Base-by-base conservation (phyloP, 257 asterid species). In the Eustoma russellianum region DNA sequence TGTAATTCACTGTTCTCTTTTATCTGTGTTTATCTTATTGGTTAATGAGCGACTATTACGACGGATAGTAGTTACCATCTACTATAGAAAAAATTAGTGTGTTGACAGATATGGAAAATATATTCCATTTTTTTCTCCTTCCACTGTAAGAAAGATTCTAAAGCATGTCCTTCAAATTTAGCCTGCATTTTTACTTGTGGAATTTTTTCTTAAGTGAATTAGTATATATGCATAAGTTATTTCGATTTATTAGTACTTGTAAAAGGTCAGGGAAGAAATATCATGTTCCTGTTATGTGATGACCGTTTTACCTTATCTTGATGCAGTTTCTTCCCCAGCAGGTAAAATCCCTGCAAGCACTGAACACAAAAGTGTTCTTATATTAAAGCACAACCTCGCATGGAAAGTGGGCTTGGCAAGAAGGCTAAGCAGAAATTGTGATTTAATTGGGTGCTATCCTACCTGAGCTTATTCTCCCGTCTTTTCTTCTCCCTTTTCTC, bases 361-460 rank as follows among this genome's bases (percentile, higher is more conserved):
- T 57, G 56, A 51, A 65, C 57, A 64, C 16, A 24, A 70, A 70
- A 71, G 66, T 60, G 52, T 19, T 12, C 38, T 49, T 12, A 38
- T 35, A 50, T 61, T 8, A 2, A 28, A 35, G 46, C 49, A 63
- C 5, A 53, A 63, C 19, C 5, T 33, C 51, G 38, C 14, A 13
- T 28, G 50, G 48, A 6, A 64, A 46, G 38, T 28, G 28, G 33
- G 48, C 30, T 13, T 8, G 9, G 15, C 10, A 9, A 17, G 16
- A 12, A 57, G 45, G 43, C 43, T 38, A 7, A 38, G 15, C 17
- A 50, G 60, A 28, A 3, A 43, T 46, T 13, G 35, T 46, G 47
- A 61, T 62, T 58, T 71, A 50, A 55, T 48, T 53, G 13, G 94
- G 89, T 74, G 92, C 87, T 87, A 83, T 87, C 94, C 73, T 76